Base-by-base conservation (phyloP, 306 rosid genomes). In the Arachis stenosperma region DNA sequence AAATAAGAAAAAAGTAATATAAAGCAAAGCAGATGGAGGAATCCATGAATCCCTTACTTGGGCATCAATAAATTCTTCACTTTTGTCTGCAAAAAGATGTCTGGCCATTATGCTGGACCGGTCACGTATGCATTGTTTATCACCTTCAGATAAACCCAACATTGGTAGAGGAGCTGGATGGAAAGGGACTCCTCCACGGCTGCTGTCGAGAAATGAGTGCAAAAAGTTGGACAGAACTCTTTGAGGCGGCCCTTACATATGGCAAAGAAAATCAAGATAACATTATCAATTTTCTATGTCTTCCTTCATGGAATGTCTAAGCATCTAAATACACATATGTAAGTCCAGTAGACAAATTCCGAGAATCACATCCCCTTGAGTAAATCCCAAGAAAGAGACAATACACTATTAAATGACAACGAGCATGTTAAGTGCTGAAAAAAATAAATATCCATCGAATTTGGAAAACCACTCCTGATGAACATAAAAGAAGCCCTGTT, bases 31-130 rank as follows among this genome's bases (percentile, higher is more conserved):
- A 52, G 69, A 62, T 6, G 50, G 67, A 54, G 60, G 56, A 27
- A 54, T 22, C 44, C 41, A 46, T 57, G 41, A 70, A 78, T 52
- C 79, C 39, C 85, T 72, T 80, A 94, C 99, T 94, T 95, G 99
- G 7, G 90, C 90, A 82, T 88, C 81, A 46, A 95, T 91, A 75
- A 91, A 95, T 67, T 91, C 98, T 81, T 95, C 98, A 14, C 87
- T 90, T 81, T 84, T 90, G 82, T 92, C 97, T 8, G 98, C 99
- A 86, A 95, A 95, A 64, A 95, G 84, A 79, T 95, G 99, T 12
- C 99, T 82, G n/a, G 99, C 98, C 99, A 95, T 95, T 78, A 95
- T 90, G 89, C 98, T 90, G 81, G 96, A 90, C 42, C 98, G 99
- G 76, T 95, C 88, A 4, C 90, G 93, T 75, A 95, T 95, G 81